A percentile compares a stretch with the other conserved stretches of the same genome.
These are phyloP conservation scores for Prunus kanzakura DNA, from an alignment of 306 rosid genomes.

Conservation along the genomic window DNA sequence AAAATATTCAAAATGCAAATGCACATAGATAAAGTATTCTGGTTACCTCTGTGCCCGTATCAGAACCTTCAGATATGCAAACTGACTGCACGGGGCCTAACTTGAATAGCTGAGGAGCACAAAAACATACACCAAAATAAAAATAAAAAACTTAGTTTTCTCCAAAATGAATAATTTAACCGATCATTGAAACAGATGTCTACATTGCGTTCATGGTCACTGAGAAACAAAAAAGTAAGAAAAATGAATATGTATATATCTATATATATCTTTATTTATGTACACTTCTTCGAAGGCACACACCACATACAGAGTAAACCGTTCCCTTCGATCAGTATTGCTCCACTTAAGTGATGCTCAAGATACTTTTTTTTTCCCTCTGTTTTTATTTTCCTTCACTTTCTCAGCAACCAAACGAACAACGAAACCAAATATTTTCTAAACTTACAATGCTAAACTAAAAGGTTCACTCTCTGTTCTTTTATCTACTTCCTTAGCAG, in stretches of 20 bases:
- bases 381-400: slow-evolving; percentile 1
- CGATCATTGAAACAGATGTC: neutral
- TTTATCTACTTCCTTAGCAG: neutral
- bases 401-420: slow-evolving; percentile 5
- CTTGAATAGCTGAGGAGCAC: slow-evolving; percentile 59
- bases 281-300: neutral
- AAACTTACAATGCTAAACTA: neutral
- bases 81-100: slow-evolving; percentile 61
- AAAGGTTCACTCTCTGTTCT: neutral
- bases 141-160: neutral
- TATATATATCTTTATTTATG: neutral
- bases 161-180: neutral
- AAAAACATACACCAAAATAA: slow-evolving; percentile 17
- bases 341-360: neutral
- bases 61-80: slow-evolving; percentile 60
- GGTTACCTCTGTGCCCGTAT: slow-evolving; percentile 47
- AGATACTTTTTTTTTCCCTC: neutral
- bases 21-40: neutral
- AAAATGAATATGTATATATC: neutral
- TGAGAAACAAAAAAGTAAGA: neutral
- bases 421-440: slow-evolving; percentile 2
- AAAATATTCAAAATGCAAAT: neutral
- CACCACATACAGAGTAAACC: neutral
- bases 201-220: neutral
- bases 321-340: neutral